phyloP scores from a whole-genome alignment of 768 basidiomycete genomes.

The Tylopilus subfusipes region DNA sequence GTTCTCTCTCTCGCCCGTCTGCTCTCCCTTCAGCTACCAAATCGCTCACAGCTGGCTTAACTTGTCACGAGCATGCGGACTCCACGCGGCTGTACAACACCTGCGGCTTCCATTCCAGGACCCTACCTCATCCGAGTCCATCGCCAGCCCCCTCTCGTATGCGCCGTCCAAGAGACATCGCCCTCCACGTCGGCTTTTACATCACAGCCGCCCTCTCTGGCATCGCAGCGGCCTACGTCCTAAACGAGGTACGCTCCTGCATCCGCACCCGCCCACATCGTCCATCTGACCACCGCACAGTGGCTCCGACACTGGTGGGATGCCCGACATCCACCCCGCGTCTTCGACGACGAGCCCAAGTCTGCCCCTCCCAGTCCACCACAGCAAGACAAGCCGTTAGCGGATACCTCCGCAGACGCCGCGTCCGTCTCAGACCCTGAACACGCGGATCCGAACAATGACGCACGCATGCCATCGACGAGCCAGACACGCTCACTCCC shows the following conservation, averaged over 20 bases:
- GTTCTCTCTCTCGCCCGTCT: neutral
- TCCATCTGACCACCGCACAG: neutral
- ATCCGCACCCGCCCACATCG: fast-evolving
- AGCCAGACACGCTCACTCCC: neutral
- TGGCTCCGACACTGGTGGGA: constrained; percentile 11
- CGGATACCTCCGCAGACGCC: neutral
- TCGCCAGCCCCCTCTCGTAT: no score
- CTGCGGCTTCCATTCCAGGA: neutral
- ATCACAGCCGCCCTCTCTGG: constrained; percentile 15
- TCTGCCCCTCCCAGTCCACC: neutral
- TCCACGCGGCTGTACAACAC: neutral
- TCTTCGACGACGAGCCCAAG: neutral
- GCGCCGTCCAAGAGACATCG: constrained; percentile 10
- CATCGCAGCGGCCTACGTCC: constrained; percentile 19
- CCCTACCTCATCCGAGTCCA: no score
- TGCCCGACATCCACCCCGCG: neutral
- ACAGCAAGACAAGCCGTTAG: neutral
- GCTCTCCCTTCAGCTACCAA: no score
- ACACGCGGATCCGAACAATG: neutral
- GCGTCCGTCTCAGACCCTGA: neutral
- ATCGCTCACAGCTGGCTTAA: no score
- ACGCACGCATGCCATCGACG: neutral
- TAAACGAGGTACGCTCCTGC: constrained; percentile 14
- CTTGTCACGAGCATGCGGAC: neutral
- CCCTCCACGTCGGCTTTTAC: constrained; percentile 6